A percentile compares a stretch with the other conserved stretches of the same genome.
phyloP scores from a whole-genome alignment of 371 early-diverging fungal genomes.

The Mortierella sp. region DNA sequence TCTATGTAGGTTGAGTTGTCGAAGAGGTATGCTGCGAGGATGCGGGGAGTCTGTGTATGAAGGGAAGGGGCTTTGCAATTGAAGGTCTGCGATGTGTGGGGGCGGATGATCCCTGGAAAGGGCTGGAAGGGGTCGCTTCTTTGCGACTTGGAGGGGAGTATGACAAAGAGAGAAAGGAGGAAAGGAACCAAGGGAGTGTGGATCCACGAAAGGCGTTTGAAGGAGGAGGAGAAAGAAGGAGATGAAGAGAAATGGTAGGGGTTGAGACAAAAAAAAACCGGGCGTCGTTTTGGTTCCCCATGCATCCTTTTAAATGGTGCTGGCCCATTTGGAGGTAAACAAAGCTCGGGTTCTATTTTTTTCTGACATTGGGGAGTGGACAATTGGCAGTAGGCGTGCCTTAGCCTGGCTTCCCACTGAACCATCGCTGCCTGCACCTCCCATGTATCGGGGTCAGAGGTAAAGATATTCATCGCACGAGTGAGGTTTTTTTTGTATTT shows the following conservation, averaged over 20 bases:
- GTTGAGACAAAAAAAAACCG: not conserved
- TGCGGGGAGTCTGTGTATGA: not conserved
- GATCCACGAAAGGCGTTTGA: not conserved
- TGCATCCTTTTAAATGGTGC: not conserved
- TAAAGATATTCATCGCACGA: not conserved
- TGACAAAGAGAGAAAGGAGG: not conserved
- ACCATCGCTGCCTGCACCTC: not conserved
- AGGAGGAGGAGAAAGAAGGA: not conserved
- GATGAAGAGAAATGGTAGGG: not conserved
- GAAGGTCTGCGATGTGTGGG: not conserved
- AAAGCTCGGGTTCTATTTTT: conserved; percentile 1
- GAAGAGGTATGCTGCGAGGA: no score
- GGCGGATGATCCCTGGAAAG: conserved; percentile 16
- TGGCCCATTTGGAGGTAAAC: not conserved
- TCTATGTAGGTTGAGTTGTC: not conserved
- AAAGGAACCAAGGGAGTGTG: not conserved
- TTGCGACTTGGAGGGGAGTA: conserved; percentile 1
- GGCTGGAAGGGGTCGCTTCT: conserved; percentile 24
- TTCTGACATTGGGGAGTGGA: not conserved
- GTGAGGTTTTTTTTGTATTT: not conserved
- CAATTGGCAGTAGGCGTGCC: not conserved
- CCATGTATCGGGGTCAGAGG: not conserved
- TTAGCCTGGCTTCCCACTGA: not conserved
- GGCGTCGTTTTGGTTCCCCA: not conserved
- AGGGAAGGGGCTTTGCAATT: not conserved